phyloP scores from a whole-genome alignment of 2,329 filamentous ascomycete genomes.

The Aureobasidium sp. region DNA sequence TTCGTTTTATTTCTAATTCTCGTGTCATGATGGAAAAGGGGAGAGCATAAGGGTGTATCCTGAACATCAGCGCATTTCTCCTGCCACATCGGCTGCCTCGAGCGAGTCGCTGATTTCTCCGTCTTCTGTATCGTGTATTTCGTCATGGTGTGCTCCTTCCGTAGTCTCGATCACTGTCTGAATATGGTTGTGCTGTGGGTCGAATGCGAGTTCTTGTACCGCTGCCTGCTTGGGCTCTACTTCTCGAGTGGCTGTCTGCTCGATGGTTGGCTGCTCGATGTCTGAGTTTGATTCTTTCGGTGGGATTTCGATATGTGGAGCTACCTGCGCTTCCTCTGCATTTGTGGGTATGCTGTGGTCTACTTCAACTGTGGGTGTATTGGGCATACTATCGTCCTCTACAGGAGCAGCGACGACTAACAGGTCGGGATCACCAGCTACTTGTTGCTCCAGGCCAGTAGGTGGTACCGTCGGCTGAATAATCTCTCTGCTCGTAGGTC shows the following conservation, averaged over 20 bases:
- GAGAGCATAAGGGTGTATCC: not conserved
- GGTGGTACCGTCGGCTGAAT: not conserved
- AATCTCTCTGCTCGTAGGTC: not conserved
- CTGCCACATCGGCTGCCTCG: not conserved
- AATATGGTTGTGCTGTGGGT: not conserved
- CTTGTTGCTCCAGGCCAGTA: not conserved
- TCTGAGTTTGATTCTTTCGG: not conserved
- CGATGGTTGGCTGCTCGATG: not conserved
- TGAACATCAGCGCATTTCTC: not conserved
- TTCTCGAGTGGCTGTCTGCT: not conserved
- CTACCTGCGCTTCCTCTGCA: not conserved
- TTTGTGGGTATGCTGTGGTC: not conserved
- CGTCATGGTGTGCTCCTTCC: not conserved
- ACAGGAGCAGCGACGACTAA: slow-evolving; percentile 13
- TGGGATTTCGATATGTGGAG: not conserved
- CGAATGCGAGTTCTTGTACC: not conserved
- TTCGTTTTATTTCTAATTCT: not conserved
- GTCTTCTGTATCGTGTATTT: slow-evolving; percentile 1
- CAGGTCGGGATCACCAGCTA: not conserved
- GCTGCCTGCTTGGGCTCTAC: not conserved
- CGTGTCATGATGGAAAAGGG: not conserved
- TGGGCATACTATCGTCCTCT: slow-evolving; percentile 20
- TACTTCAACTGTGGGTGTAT: slow-evolving; percentile 15
- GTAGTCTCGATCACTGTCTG: not conserved
- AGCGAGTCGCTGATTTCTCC: not conserved